Evolutionary conservation across 768 basidiomycete species (phyloP), one percentile per base, ranked within the genome.

Genomic region (Cyclocybe cylindracea): DNA sequence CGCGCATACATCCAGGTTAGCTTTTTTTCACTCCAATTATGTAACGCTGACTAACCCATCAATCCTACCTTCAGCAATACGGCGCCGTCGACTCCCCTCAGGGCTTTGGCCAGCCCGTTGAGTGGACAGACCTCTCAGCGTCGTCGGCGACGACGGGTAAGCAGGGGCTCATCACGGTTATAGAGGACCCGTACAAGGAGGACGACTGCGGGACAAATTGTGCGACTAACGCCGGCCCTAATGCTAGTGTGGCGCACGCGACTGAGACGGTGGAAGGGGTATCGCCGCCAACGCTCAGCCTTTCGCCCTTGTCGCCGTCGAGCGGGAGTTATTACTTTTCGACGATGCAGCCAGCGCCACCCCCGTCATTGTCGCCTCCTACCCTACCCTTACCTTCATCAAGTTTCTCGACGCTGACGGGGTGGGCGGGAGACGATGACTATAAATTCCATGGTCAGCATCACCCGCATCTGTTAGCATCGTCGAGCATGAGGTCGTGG

Each of bases 391-490:
- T 51, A 2, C 65, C 56, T 49, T 64, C 61, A 2, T 70, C 70
- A 18, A 61, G 64, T 8, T 74, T 69, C 54, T 74, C 73, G 39
- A 68, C 71, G 24, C 61, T 74, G 19, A 66, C 65, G 9, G 73
- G 71, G 13, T 74, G 73, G 73, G 70, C 67, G 41, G 73, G 73
- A 24, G 24, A 24, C 24, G 24, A 24, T 32, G 70, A 66, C 34
- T 65, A 61, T 42, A 59, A 58, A 50, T 48, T 60, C 44, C 46
- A 61, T 16, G 43, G 8, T n/a, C 14, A 50, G 18, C 32, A 42
- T 32, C 37, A 39, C 40, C 29, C 32, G 10, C 46, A 48, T 31
- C n/a, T 33, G 39, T 7, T 35, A n/a, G 8, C 47, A 16, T 29
- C 42, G n/a, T 48, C 52, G 32, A 48, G 50, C 31, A 24, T 46